A percentile compares a stretch with the other conserved stretches of the same genome.
phyloP scores from a whole-genome alignment of 2,329 filamentous ascomycete genomes.

The Xylariaceae sp. region DNA sequence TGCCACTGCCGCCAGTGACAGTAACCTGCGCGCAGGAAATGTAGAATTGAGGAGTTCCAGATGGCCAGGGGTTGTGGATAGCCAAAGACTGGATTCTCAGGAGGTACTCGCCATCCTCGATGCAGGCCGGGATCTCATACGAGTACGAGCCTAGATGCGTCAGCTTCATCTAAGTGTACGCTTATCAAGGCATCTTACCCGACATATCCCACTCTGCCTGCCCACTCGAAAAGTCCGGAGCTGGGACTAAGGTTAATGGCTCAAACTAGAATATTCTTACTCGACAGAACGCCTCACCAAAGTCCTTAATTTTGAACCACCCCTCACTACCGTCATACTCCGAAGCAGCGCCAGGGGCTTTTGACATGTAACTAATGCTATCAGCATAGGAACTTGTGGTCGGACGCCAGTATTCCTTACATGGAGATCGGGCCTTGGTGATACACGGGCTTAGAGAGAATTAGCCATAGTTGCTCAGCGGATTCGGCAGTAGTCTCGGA shows the following conservation, averaged over 20 bases:
- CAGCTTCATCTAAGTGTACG: neutral
- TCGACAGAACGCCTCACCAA: constrained; percentile 27
- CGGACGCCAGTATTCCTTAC: constrained; percentile 18
- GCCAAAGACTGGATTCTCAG: constrained; percentile 63
- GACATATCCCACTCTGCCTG: constrained; percentile 39
- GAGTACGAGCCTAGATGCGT: constrained; percentile 33
- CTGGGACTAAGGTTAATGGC: constrained; percentile 20
- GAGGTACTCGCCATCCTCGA: constrained; percentile 61
- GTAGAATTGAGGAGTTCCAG: constrained; percentile 51
- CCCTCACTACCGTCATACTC: constrained; percentile 44
- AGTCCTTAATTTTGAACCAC: constrained; percentile 49
- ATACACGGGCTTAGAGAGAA: constrained; percentile 40
- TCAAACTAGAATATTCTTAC: neutral
- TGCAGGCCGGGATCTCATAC: constrained; percentile 51
- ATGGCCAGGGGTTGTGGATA: constrained; percentile 57
- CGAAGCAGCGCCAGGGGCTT: constrained; percentile 40
- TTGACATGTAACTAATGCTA: constrained; percentile 43
- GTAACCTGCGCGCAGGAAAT: constrained; percentile 50
- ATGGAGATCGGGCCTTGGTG: constrained; percentile 47
- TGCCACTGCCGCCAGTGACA: constrained; percentile 45
- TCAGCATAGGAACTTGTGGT: constrained; percentile 2
- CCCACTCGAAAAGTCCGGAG: constrained; percentile 39
- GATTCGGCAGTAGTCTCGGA: neutral
- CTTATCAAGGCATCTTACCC: constrained; percentile 27
- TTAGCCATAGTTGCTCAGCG: neutral